Percentiles rank a stretch among this genome's conserved stretches.
phyloP scores from a whole-genome alignment of 176 grass and related monocot species.

The Avena atlantica region DNA sequence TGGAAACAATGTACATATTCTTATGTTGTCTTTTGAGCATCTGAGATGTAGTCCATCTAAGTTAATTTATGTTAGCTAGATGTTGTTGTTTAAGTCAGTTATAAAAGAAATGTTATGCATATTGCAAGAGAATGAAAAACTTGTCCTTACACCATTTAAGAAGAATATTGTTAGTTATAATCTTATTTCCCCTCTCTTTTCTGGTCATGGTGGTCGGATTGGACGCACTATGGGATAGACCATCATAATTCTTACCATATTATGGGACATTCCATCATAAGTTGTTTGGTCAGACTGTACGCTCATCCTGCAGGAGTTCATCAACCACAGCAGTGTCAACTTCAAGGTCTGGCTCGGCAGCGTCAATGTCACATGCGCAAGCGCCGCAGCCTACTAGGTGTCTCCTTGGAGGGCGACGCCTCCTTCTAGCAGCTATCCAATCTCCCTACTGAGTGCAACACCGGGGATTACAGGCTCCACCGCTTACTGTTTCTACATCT shows the following conservation, averaged over 20 bases:
- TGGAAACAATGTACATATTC: background rate
- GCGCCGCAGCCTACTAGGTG: conserved; percentile 77
- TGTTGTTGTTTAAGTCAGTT: conserved; percentile 1
- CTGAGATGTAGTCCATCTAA: background rate
- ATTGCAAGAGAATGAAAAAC: conserved; percentile 85
- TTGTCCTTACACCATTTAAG: conserved; percentile 91
- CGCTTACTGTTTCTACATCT: conserved; percentile 70
- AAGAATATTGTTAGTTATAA: conserved; percentile 74
- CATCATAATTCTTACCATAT: too few relatives aligned
- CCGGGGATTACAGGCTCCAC: conserved; percentile 62
- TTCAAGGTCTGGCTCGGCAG: conserved; percentile 92
- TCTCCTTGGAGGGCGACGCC: conserved; percentile 66
- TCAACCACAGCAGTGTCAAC: conserved; percentile 89
- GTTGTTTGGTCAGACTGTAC: background rate
- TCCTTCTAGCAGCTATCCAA: conserved; percentile 92
- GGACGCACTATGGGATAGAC: too few relatives aligned
- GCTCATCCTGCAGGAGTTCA: conserved; percentile 90
- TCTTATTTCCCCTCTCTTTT: too few relatives aligned
- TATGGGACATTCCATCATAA: too few relatives aligned
- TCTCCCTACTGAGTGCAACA: conserved; percentile 46
- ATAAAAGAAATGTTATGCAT: conserved; percentile 3
- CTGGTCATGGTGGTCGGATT: too few relatives aligned
- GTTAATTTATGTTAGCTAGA: background rate
- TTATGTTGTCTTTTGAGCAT: background rate
- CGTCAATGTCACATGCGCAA: conserved; percentile 76